Base-by-base conservation (phyloP, 345 rosid genomes). In the Cardiospermum halicacabum region DNA sequence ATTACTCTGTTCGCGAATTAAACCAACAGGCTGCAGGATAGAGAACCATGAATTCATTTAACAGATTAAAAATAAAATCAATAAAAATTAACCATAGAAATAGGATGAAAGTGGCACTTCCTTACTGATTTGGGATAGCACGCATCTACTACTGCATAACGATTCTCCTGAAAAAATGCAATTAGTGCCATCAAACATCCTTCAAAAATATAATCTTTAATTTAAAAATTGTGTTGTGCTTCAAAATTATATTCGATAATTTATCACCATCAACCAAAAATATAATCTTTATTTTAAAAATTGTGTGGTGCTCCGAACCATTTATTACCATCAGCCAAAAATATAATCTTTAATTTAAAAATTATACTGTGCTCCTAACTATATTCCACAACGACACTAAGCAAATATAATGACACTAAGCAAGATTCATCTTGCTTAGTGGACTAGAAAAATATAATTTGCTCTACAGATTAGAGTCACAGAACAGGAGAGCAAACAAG, bases 1-100 rank as follows among this genome's bases (percentile, higher is more conserved):
- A 69, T 90, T 89, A 63, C 98, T 90, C 71, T 86, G 84, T 65
- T 90, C 97, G 27, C 92, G 84, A 66, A 93, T 93, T 51, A 85
- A 81, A 66, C 97, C 96, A 62, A 78, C 94, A 62, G 98, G 98
- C 98, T 92, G 84, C 64, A 64, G 55, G 10, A 40, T 30, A 60
- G 5, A 69, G 15, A 21, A 36, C 32, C 36, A 12, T 26, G 36
- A 59, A 12, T 22, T 18, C 28, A 24, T n/a, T 34, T 34, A 7
- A 34, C 6, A 3, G 9, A 32, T 4, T 1, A 32, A 32, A 0
- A 32, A 32, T 32, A 32, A 32, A 32, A 0, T 0, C 5, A 32
- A 22, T 1, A 12, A 56, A 63, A 64, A 40, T 24, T 19, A 6
- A 7, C 18, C 59, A 64, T 3, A 7, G 26, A 8, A 22, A 54